Evolutionary conservation across 305 asterid species (phyloP).

Genomic region (Rubia occidens): DNA sequence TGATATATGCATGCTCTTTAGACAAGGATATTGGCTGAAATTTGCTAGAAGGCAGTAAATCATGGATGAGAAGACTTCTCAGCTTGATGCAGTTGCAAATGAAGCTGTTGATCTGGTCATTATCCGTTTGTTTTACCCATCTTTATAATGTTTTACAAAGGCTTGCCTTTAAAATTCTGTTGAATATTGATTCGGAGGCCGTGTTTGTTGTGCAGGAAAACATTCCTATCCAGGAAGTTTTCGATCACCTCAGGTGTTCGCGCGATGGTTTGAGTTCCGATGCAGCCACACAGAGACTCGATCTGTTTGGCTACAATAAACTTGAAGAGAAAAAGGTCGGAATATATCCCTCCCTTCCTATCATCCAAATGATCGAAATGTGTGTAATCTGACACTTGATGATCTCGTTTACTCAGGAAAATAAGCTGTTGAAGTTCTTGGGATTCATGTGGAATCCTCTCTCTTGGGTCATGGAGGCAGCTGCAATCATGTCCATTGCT

Average conservation of each 20-base stretch:
- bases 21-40: not conserved
- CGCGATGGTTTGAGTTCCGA: slow-evolving; percentile 31
- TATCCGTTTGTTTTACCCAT: not conserved
- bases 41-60: not conserved
- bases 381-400: not conserved
- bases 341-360: not conserved
- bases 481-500: slow-evolving; percentile 32
- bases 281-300: slow-evolving; percentile 35
- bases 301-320: slow-evolving; percentile 41
- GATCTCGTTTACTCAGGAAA: slow-evolving; percentile 17
- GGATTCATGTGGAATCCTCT: slow-evolving; percentile 34
- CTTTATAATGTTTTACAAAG: not conserved
- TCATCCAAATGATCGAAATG: too few relatives aligned
- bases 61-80: slow-evolving; percentile 35
- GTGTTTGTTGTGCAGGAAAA: slow-evolving; percentile 31
- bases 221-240: slow-evolving; percentile 44
- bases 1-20: not conserved
- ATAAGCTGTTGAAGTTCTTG: slow-evolving; percentile 25
- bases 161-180: not conserved
- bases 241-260: slow-evolving; percentile 31
- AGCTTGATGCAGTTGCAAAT: slow-evolving; percentile 34
- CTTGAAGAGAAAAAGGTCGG: slow-evolving; percentile 46
- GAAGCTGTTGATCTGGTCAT: slow-evolving; percentile 55
- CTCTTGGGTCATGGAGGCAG: slow-evolving; percentile 31
- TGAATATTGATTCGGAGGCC: not conserved